A percentile compares a stretch with the other conserved stretches of the same genome.
These are phyloP conservation scores for Phytophthora constricta DNA, from an alignment of 352 stramenopile species.

Conservation along the genomic window DNA sequence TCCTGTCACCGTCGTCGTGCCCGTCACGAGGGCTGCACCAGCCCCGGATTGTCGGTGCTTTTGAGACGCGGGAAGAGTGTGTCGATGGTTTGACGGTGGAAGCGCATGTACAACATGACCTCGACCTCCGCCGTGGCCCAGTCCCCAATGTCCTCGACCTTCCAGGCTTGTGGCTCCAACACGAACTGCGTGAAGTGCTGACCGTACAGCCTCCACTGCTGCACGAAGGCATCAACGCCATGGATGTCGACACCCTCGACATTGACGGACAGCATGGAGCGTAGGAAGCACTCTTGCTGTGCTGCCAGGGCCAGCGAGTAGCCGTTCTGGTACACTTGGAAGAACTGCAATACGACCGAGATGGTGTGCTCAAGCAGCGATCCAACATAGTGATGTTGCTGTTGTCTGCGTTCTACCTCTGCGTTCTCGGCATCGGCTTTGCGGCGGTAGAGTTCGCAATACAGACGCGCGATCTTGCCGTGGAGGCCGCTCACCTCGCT, in stretches of 20 bases:
- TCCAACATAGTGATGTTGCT: slow-evolving; percentile 9
- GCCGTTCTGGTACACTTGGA: slow-evolving; percentile 39
- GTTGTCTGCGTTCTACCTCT: slow-evolving; percentile 17
- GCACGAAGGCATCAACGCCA: slow-evolving; percentile 33
- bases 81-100: slow-evolving; percentile 31
- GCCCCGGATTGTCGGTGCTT: slow-evolving; percentile 13
- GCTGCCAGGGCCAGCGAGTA: slow-evolving; percentile 24
- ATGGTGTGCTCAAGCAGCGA: slow-evolving; percentile 28
- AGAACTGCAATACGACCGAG: slow-evolving; percentile 36
- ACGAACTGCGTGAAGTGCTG: slow-evolving; percentile 28
- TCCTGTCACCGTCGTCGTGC: slow-evolving; percentile 24
- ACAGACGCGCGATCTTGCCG: slow-evolving; percentile 34
- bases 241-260: slow-evolving; percentile 26
- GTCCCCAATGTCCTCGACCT: slow-evolving; percentile 23
- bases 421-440: slow-evolving; percentile 14
- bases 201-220: slow-evolving; percentile 40
- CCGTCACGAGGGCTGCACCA: slow-evolving; percentile 32
- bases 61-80: slow-evolving; percentile 41
- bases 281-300: slow-evolving; percentile 38
- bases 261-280: slow-evolving; percentile 32
- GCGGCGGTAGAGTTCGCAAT: slow-evolving; percentile 22
- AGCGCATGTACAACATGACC: slow-evolving; percentile 40
- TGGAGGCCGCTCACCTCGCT: not conserved
- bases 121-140: slow-evolving; percentile 36
- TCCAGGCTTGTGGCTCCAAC: slow-evolving; percentile 35